Base-by-base conservation (phyloP, 2,329 filamentous ascomycete genomes). In the Bipolaris bicolor region DNA sequence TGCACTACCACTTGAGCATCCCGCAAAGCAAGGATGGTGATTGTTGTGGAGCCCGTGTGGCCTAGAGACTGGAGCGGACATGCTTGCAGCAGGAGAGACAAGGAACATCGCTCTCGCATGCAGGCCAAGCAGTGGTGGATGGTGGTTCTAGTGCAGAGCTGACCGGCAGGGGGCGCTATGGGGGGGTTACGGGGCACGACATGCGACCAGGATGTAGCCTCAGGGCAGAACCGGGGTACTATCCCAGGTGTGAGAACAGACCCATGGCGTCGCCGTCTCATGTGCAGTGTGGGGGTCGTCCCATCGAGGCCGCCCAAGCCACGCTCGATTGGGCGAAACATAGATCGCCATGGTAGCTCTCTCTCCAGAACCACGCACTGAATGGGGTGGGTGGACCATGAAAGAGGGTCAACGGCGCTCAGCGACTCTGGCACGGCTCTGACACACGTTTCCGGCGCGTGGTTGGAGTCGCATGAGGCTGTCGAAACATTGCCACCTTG, bases 1-100 rank as follows among this genome's bases (percentile, higher is more conserved):
- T 67, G 63, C 53, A 62, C 53, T 66, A 48, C 52, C 66, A 48
- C 55, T 60, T 63, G 59, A 59, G 52, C 63, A 70, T 73, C 69
- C 71, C 71, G 67, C 64, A 54, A 52, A 61, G 64, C 70, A 70
- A 71, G 72, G 73, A 71, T 74, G 65, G 63, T 63, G 70, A 73
- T 57, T 64, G 63, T 57, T 69, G 71, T 72, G 69, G 67, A 71
- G 63, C 64, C 59, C 41, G 63, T 66, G 69, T 54, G 52, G 66
- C 63, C 59, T 66, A 66, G 63, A 58, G 61, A 65, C 69, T 69
- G 63, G 63, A 70, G 68, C 66, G 64, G 66, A 58, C 57, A 65
- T 65, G 67, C 66, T 65, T 70, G 70, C 65, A 73, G 70, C 65
- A 73, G 65, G 63, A 62, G 60, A 59, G 64, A 66, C 67, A 72